Evolutionary conservation across 2,329 filamentous ascomycete genomes (phyloP).

Genomic region (Dryadomyces quercivorus): DNA sequence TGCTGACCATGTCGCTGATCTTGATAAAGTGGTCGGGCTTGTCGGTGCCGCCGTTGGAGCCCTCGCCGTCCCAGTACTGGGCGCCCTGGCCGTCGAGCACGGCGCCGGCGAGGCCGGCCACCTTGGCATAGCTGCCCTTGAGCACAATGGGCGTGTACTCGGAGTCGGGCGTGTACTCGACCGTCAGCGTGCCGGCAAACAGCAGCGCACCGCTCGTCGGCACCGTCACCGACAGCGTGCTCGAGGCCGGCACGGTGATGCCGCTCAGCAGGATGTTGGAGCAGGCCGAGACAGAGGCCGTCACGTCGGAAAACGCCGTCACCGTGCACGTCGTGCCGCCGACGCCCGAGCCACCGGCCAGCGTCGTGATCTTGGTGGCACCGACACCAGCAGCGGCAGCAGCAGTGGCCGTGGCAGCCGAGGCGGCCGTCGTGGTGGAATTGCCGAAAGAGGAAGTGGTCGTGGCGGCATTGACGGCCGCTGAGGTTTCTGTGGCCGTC

Average conservation of each 20-base stretch:
- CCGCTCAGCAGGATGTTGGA: background rate
- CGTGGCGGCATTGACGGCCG: background rate
- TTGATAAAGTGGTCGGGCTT: slow-evolving; percentile 51
- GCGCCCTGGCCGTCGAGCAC: slow-evolving; percentile 5
- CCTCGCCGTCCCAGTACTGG: slow-evolving; percentile 42
- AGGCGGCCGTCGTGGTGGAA: background rate
- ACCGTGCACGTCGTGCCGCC: slow-evolving; percentile 2
- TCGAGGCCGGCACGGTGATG: background rate
- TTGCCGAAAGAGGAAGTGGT: background rate
- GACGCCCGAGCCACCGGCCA: background rate
- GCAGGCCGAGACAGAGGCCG: background rate
- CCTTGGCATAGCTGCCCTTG: slow-evolving; percentile 1
- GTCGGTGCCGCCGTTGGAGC: slow-evolving; percentile 43
- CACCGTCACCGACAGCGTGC: background rate
- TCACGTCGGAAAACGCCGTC: background rate
- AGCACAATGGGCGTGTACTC: slow-evolving; percentile 1
- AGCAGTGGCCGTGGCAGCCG: background rate
- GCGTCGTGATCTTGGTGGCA: background rate
- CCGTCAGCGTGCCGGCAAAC: slow-evolving; percentile 1
- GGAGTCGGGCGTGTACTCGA: slow-evolving; percentile 3
- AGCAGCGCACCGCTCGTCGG: slow-evolving; percentile 1
- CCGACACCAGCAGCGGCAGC: background rate
- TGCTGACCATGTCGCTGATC: slow-evolving; percentile 35
- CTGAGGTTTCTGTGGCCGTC: background rate
- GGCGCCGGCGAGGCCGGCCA: slow-evolving; percentile 2